phyloP scores from a whole-genome alignment of 2,329 filamentous ascomycete species.

The Fusarium udum region DNA sequence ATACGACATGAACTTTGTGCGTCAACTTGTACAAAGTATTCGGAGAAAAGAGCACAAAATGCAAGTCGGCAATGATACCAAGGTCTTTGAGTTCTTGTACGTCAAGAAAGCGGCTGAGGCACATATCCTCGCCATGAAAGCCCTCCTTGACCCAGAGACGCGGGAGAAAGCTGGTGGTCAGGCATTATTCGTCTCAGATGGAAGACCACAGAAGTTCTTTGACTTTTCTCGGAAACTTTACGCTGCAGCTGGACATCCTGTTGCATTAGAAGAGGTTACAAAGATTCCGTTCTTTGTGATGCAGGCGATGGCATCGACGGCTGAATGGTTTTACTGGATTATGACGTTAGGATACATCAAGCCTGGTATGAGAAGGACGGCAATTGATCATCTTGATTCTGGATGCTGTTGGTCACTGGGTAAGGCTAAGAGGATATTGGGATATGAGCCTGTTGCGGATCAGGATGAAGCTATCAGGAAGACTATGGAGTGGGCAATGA shows the following conservation, averaged over 20 bases:
- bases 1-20: neutral
- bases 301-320: neutral
- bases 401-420: constrained; percentile 4
- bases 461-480: neutral
- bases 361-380: neutral
- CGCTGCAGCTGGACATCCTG: neutral
- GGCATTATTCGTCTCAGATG: constrained; percentile 4
- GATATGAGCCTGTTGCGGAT: neutral
- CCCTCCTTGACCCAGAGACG: accelerated
- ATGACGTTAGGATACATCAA: neutral
- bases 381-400: neutral
- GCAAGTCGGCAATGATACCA: neutral
- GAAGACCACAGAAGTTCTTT: neutral
- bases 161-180: accelerated
- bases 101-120: neutral
- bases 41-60: neutral
- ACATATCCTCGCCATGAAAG: neutral
- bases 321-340: neutral
- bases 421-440: neutral
- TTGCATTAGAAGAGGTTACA: neutral
- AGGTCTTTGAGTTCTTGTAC: neutral
- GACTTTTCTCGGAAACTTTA: neutral
- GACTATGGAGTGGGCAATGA: neutral
- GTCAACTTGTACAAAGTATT: neutral
- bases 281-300: neutral